Conservation (phyloP, 2,329 filamentous ascomycete genomes). For the Ambrosiella xylebori region DNA sequence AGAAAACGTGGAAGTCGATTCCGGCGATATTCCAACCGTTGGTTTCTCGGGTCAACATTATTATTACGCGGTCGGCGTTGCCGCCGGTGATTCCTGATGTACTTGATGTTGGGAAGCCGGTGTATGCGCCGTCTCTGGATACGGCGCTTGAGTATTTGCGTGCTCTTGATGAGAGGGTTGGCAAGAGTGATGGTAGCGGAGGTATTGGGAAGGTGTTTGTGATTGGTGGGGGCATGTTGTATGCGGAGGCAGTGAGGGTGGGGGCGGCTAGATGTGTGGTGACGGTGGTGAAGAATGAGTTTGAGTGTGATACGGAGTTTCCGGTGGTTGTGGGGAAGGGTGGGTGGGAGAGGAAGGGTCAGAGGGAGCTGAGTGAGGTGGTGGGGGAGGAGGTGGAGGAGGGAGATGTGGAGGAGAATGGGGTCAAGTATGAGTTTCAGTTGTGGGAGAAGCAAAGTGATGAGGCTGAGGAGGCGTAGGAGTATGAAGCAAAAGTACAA, state of each 20-base stretch:
- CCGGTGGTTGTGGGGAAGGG: constrained; percentile 34
- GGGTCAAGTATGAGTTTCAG: constrained; percentile 51
- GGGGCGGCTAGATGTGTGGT: constrained; percentile 46
- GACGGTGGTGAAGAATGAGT: constrained; percentile 51
- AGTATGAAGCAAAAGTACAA: background rate
- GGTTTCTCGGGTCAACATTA: constrained; percentile 61
- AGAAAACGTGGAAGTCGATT: constrained; percentile 91
- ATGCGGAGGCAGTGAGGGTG: constrained; percentile 46
- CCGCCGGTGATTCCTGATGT: constrained; percentile 10
- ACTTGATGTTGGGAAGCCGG: constrained; percentile 17
- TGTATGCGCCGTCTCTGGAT: constrained; percentile 42
- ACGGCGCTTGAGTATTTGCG: constrained; percentile 33
- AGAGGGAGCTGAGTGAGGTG: constrained; percentile 41
- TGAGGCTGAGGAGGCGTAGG: background rate
- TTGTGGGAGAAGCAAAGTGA: constrained; percentile 46
- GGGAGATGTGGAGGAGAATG: constrained; percentile 43
- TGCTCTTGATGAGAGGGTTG: constrained; percentile 12
- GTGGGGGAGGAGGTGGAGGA: constrained; percentile 45
- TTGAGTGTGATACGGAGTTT: constrained; percentile 63
- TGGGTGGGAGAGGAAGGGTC: constrained; percentile 37
- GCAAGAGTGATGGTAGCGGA: background rate
- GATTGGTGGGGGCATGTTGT: constrained; percentile 82
- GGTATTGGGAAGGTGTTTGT: constrained; percentile 51
- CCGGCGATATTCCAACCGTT: constrained; percentile 64
- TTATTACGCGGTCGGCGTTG: constrained; percentile 45